Evolutionary conservation across 1,284 basidiomycete genomes (phyloP).

Genomic region (Phenoliferia sp.): DNA sequence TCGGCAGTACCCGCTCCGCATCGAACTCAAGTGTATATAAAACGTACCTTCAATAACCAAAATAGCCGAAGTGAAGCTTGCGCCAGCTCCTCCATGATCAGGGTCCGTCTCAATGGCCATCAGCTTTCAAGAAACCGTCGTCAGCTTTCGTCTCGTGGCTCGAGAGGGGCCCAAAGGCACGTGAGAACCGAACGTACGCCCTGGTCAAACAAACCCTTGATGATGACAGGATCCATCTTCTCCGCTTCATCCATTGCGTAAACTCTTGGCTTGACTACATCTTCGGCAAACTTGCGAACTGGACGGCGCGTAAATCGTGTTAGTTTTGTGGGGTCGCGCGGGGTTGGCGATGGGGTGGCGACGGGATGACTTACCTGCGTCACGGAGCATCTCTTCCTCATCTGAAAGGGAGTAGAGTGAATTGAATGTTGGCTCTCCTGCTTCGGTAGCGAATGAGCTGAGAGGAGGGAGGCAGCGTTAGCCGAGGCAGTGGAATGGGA

Average conservation of each 20-base stretch:
- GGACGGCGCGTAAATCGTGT: background rate
- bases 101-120: constrained; percentile 94
- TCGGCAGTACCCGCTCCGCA: background rate
- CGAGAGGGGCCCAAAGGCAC: background rate
- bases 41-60: constrained; percentile 73
- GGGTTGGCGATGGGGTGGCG: background rate
- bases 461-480: background rate
- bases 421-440: background rate
- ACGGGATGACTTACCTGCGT: constrained; percentile 67
- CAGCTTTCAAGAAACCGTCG: constrained; percentile 51
- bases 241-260: constrained; percentile 98
- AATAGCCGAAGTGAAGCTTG: constrained; percentile 90
- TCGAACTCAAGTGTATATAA: too few relatives aligned
- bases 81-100: constrained; percentile 80
- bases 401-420: constrained; percentile 73
- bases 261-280: constrained; percentile 84
- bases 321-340: background rate
- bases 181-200: constrained; percentile 58
- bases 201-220: constrained; percentile 89
- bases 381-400: constrained; percentile 84
- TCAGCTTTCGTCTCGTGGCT: background rate
- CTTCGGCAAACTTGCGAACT: constrained; percentile 83
- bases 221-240: constrained; percentile 82
- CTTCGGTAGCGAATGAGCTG: constrained; percentile 1
- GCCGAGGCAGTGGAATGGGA: background rate